Evolutionary conservation across 148 eudicot genomes (phyloP), one percentile per base, ranked within the genome.

Genomic region (Pouteria glomerata): DNA sequence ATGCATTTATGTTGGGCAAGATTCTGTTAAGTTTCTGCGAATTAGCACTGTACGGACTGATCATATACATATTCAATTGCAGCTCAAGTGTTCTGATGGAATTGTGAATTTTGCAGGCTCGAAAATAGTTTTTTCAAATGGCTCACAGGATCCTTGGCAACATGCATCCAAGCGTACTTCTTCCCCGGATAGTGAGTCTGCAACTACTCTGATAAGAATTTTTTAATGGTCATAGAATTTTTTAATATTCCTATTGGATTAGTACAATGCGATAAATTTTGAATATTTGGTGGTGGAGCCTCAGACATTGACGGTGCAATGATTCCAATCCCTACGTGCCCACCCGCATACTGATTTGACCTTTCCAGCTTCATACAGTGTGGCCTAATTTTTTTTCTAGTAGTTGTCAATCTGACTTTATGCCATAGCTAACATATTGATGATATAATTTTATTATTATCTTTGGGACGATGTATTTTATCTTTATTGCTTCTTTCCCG

Each of bases 111-210:
- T 47, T 4, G 58, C 91, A 91, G 98, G 97, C 57, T 83, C 97
- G 56, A 92, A 90, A 81, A 96, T 96, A 74, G 81, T 92, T 79
- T 96, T 96, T 81, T 82, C 99, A 29, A 96, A 96, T 87, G 99
- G 99, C 79, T 96, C 99, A 44, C 99, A 96, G 81, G 99, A 96
- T 76, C 99, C 99, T 6, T 96, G 99, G 99, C 91, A 91, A 55
- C 99, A 80, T 88, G 99, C 99, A 82, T 90, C 99, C 65, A 96
- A 96, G 75, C 94, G 88, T 78, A 87, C 77, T 23, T 83, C 99
- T 73, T 90, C 99, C 23, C 80, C 87, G 34, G 86, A 74, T 63
- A 59, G 97, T 92, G 78, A 82, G 96, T 95, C 63, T 42, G 39
- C 71, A 59, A 34, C 37, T 66, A 42, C 7, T 63, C 8, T 45